Conservation (phyloP, 202 grass and related monocot species). For the Setaria viridis region DNA sequence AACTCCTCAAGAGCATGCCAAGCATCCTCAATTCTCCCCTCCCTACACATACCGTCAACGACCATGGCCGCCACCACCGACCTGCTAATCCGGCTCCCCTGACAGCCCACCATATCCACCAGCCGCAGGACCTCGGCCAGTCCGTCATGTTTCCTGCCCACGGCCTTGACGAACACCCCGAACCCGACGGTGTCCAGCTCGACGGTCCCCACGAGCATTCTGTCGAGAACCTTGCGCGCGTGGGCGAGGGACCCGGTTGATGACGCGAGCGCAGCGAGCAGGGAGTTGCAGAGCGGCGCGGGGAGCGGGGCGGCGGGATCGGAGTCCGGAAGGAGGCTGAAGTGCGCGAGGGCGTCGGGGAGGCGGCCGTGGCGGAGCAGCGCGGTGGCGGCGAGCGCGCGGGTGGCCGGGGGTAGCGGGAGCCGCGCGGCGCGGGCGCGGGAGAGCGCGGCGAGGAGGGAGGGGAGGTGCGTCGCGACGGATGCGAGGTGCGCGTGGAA, state of each 20-base stretch:
- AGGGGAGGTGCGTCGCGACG: constrained; percentile 43
- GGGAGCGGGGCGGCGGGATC: constrained; percentile 25
- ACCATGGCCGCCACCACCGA: constrained; percentile 67
- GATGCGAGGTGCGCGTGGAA: constrained; percentile 50
- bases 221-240: constrained; percentile 67
- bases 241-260: constrained; percentile 48
- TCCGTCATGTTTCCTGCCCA: constrained; percentile 43
- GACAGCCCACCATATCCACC: constrained; percentile 46
- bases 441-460: constrained; percentile 60
- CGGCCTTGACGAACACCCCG: constrained; percentile 61
- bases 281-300: constrained; percentile 58
- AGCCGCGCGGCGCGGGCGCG: constrained; percentile 49
- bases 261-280: constrained; percentile 58
- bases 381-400: constrained; percentile 48
- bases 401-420: constrained; percentile 52
- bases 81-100: constrained; percentile 37
- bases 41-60: constrained; percentile 59
- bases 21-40: constrained; percentile 68
- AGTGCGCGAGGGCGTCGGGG: constrained; percentile 59
- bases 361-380: constrained; percentile 55
- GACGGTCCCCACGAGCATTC: constrained; percentile 51
- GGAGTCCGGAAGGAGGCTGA: constrained; percentile 37
- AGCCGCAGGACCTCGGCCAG: constrained; percentile 46
- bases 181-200: constrained; percentile 66
- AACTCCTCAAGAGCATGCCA: constrained; percentile 69